Percentiles rank a stretch among this genome's conserved stretches.
Conservation (phyloP, 441 rosid species). For the Dalechampia spathulata region DNA sequence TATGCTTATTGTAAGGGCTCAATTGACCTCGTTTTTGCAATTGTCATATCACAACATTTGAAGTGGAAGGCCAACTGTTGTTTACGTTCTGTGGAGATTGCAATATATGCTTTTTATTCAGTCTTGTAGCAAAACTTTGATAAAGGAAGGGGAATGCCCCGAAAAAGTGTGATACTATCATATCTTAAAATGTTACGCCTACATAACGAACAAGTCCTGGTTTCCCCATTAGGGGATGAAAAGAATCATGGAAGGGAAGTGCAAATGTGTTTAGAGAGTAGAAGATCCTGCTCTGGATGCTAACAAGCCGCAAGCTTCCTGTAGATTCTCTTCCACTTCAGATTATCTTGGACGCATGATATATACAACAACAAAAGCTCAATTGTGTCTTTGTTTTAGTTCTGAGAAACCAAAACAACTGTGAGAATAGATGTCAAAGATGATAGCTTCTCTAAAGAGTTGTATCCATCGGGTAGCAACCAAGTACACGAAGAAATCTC, state of each 20-base stretch:
- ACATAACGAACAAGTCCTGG: background rate
- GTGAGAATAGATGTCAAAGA: background rate
- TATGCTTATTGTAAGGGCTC: too few relatives aligned
- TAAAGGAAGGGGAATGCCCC: too few relatives aligned
- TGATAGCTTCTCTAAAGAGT: conserved; percentile 1
- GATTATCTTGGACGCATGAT: background rate
- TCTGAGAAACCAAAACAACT: background rate
- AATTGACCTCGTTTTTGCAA: too few relatives aligned
- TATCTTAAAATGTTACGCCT: too few relatives aligned
- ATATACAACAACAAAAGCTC: conserved; percentile 11
- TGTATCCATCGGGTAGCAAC: conserved; percentile 62
- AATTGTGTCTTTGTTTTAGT: background rate
- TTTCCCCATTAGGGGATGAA: conserved; percentile 5
- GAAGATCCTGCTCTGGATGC: background rate
- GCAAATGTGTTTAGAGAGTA: background rate
- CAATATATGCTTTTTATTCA: too few relatives aligned
- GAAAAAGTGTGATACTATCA: too few relatives aligned
- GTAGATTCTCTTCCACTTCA: background rate
- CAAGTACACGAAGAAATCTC: conserved; percentile 67
- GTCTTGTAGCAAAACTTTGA: too few relatives aligned
- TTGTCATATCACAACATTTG: too few relatives aligned
- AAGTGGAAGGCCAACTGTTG: too few relatives aligned
- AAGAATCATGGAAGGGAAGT: conserved; percentile 8
- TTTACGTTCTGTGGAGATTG: too few relatives aligned
- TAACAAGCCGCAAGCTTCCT: background rate